Conservation (phyloP, 257 asterid genomes). For the Solanum bulbocastanum region DNA sequence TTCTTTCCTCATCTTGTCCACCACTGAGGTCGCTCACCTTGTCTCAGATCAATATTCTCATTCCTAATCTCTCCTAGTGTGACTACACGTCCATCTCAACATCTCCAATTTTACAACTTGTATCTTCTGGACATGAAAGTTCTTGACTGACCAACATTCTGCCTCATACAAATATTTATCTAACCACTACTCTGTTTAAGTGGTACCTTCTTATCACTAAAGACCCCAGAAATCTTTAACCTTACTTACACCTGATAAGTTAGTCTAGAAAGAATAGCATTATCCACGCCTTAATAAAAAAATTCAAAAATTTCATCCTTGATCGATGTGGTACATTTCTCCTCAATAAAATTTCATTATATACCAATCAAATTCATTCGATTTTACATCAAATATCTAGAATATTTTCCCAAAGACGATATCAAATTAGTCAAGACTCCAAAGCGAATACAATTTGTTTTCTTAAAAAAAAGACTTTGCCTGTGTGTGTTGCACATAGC, state of each 20-base stretch:
- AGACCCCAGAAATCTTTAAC: too few relatives aligned
- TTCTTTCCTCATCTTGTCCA: neutral
- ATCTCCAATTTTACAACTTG: neutral
- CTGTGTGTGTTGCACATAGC: neutral
- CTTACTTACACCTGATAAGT: neutral
- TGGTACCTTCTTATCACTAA: neutral
- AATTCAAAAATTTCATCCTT: neutral
- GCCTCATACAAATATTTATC: neutral
- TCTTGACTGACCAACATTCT: too few relatives aligned
- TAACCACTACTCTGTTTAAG: neutral
- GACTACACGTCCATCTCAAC: neutral
- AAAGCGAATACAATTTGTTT: neutral
- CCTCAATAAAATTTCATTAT: neutral
- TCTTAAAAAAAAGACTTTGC: neutral
- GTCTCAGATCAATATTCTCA: neutral
- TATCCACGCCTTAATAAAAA: neutral
- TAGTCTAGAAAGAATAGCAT: fast-evolving
- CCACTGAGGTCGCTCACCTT: neutral
- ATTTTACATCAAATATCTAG: neutral
- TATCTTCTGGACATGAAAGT: neutral
- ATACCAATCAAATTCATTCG: neutral
- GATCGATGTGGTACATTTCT: neutral
- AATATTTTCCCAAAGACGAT: neutral
- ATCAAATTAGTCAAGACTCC: neutral
- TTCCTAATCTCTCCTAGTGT: neutral